phyloP scores from a whole-genome alignment of 805 yeast genomes.

The Barnettozyma californica region DNA sequence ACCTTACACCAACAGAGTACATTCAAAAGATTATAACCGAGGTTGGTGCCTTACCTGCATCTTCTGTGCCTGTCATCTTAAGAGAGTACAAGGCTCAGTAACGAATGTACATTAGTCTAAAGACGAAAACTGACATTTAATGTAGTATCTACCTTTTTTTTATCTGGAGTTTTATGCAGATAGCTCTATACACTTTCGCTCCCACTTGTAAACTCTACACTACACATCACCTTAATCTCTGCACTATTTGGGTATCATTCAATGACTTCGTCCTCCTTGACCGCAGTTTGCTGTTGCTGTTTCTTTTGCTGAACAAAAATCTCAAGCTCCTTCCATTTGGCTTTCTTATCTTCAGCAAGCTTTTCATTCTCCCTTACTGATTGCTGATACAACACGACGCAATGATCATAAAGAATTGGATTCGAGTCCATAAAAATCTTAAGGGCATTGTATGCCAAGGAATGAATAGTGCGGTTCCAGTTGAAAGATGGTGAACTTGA shows the following conservation, averaged over 20 bases:
- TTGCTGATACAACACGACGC: conserved; percentile 82
- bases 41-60: conserved; percentile 92
- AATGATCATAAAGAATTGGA: conserved; percentile 85
- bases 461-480: conserved; percentile 93
- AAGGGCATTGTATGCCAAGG: conserved; percentile 84
- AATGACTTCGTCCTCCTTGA: neutral
- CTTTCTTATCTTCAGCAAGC: conserved; percentile 54
- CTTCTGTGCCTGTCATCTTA: conserved; percentile 95
- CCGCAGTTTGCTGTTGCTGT: neutral
- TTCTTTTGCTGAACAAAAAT: conserved; percentile 39
- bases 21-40: conserved; percentile 95
- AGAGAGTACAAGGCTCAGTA: conserved; percentile 68
- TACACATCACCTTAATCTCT: neutral
- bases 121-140: neutral
- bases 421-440: conserved; percentile 89
- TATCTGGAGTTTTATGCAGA: neutral
- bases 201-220: neutral
- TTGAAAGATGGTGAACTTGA: conserved; percentile 43
- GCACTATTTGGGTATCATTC: neutral
- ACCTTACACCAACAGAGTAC: conserved; percentile 88
- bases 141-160: neutral
- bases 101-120: neutral
- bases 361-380: conserved; percentile 68
- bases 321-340: conserved; percentile 69
- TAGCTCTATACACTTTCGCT: neutral